Evolutionary conservation across 257 asterid species (phyloP).

Genomic region (Solanum bulbocastanum): DNA sequence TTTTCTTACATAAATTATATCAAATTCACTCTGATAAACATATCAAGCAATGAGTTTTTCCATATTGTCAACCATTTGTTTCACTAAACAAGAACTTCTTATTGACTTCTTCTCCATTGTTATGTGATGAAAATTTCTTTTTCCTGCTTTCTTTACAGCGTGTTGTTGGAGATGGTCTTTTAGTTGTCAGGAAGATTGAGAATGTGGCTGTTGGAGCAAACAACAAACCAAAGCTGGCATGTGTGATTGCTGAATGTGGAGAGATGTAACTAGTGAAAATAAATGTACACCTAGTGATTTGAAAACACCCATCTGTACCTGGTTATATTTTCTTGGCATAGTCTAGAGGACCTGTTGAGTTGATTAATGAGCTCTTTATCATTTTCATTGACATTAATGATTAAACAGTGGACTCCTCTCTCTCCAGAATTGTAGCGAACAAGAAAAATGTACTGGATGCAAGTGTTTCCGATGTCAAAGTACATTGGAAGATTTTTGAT

Average conservation of each 20-base stretch:
- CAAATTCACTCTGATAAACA: neutral
- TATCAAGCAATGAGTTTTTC: neutral
- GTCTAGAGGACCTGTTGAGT: neutral
- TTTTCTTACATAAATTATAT: neutral
- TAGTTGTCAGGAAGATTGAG: conserved; percentile 84
- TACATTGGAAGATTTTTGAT: neutral
- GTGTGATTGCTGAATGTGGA: conserved; percentile 85
- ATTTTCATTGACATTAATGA: neutral
- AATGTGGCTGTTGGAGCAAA: conserved; percentile 89
- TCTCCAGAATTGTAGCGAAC: neutral
- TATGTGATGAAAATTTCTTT: neutral
- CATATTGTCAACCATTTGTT: neutral
- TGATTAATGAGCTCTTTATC: neutral
- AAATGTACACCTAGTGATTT: neutral
- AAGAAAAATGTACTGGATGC: neutral
- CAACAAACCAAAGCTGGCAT: conserved; percentile 74
- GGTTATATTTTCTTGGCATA: neutral
- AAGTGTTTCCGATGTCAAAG: neutral
- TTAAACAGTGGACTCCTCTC: neutral
- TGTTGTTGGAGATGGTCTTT: conserved; percentile 85
- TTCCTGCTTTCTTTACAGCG: conserved; percentile 45
- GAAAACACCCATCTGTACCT: neutral
- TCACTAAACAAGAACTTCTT: neutral
- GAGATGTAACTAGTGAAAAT: conserved; percentile 51
- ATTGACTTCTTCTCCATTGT: neutral